Percentiles rank a stretch among this genome's conserved stretches.
phyloP scores from a whole-genome alignment of 257 asterid genomes.

The Primulina tabacum region DNA sequence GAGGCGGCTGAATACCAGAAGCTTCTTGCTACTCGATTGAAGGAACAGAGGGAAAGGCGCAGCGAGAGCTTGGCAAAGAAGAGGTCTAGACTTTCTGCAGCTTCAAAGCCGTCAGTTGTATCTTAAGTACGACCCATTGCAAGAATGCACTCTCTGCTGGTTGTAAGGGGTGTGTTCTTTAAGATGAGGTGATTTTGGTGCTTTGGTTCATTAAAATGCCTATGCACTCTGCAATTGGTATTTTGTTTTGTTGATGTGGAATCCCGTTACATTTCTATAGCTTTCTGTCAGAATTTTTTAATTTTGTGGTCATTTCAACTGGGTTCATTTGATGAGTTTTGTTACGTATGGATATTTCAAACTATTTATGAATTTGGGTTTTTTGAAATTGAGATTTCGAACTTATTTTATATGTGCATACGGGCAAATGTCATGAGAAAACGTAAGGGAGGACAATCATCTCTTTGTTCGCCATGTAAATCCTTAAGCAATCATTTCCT shows the following conservation, averaged over 20 bases:
- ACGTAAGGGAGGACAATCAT: too few relatives aligned
- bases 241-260: background rate
- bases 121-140: conserved; percentile 25
- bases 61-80: too few relatives aligned
- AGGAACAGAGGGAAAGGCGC: conserved; percentile 75
- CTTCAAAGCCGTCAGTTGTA: conserved; percentile 46
- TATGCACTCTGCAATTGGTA: background rate
- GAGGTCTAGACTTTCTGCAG: conserved; percentile 64
- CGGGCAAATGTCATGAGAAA: too few relatives aligned
- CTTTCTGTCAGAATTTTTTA: background rate
- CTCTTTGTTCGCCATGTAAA: too few relatives aligned
- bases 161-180: background rate
- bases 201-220: conserved; percentile 3
- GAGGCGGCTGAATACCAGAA: conserved; percentile 78
- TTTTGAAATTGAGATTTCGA: background rate
- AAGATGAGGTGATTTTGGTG: conserved; percentile 34
- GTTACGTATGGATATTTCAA: background rate
- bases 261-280: background rate
- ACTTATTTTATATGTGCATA: too few relatives aligned
- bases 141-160: conserved; percentile 2
- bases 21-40: conserved; percentile 65
- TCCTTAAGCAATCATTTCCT: too few relatives aligned
- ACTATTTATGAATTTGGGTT: background rate
- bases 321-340: background rate
- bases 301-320: background rate